phyloP scores from a whole-genome alignment of 2,329 filamentous ascomycete genomes.

The Lachnellula willkommii region DNA sequence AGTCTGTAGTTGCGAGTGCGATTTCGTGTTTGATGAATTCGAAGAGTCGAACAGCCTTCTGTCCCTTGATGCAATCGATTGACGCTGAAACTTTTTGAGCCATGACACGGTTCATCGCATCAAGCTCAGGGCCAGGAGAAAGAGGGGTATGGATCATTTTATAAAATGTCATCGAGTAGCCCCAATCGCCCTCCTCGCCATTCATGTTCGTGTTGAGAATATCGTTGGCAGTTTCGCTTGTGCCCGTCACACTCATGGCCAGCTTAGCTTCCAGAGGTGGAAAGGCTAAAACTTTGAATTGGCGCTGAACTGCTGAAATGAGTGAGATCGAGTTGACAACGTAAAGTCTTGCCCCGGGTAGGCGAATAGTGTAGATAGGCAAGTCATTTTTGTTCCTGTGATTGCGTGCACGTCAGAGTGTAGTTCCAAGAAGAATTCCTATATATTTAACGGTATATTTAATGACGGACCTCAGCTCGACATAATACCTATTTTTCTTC shows the following conservation, averaged over 20 bases:
- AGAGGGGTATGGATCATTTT: constrained; percentile 33
- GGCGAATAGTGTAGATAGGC: constrained; percentile 38
- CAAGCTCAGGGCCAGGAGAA: constrained; percentile 30
- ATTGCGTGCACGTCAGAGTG: neutral
- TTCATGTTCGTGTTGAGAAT: constrained; percentile 31
- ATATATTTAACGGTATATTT: neutral
- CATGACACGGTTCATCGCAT: constrained; percentile 34
- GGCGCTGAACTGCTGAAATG: constrained; percentile 36
- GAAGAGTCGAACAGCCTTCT: constrained; percentile 31
- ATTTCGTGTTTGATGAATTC: neutral
- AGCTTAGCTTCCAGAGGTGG: constrained; percentile 32
- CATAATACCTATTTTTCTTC: constrained; percentile 11
- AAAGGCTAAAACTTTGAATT: constrained; percentile 35
- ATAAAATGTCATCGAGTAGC: constrained; percentile 32
- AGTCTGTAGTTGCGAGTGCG: constrained; percentile 34
- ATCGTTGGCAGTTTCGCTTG: constrained; percentile 27
- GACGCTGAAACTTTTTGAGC: constrained; percentile 27
- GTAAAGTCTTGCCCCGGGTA: constrained; percentile 40
- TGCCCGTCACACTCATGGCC: constrained; percentile 1
- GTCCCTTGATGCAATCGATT: constrained; percentile 8
- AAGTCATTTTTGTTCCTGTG: constrained; percentile 7
- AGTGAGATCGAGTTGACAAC: constrained; percentile 36
- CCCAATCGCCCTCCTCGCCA: constrained; percentile 31
- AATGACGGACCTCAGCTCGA: neutral
- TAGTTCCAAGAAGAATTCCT: neutral